Evolutionary conservation across 352 stramenopile species (phyloP), one percentile per base, ranked within the genome.

Genomic region (Globisporangium radiosum): DNA sequence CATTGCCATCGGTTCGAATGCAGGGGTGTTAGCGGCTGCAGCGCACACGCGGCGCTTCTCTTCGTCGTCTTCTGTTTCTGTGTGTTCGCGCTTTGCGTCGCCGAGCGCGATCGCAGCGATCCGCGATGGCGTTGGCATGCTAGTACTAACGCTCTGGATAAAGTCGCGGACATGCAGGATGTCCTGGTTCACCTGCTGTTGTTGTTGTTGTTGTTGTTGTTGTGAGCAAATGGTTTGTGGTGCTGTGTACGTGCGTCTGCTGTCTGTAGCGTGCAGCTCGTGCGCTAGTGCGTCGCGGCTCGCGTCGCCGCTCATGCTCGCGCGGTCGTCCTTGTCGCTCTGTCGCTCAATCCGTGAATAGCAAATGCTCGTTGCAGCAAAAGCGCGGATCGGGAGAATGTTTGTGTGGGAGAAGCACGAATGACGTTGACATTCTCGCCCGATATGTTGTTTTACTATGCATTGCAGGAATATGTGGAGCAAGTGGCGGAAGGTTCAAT

Each of bases 271-370:
- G 11, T 5, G 40, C 11, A 13, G 7, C 7, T 44, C 40, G 3
- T 44, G 40, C 15, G 42, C 40, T 37, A 19, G 7, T 40, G 44
- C 8, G 4, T 8, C 9, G n/a, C 45, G 1, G 14, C 5, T 10
- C 37, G 38, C 38, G 47, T 55, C 56, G 19, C 45, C 56, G 47
- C 56, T 54, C 56, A 61, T 61, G 25, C 25, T 33, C 25, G 25
- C 25, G 25, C 25, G 25, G 25, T 33, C 25, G 25, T 33, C 25
- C 25, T 33, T 33, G 25, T 33, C 25, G 25, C 2, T 33, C 25
- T 33, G 25, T 33, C 25, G 25, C 25, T 33, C 25, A 33, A 33
- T 33, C 25, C 25, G 25, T 33, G 25, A 33, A 33, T 33, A 33
- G 25, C 25, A 33, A 33, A 33, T 33, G 25, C 25, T 33, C 25